Conservation (phyloP, 495 filamentous ascomycete species). For the Hyaloscypha bicolor region DNA sequence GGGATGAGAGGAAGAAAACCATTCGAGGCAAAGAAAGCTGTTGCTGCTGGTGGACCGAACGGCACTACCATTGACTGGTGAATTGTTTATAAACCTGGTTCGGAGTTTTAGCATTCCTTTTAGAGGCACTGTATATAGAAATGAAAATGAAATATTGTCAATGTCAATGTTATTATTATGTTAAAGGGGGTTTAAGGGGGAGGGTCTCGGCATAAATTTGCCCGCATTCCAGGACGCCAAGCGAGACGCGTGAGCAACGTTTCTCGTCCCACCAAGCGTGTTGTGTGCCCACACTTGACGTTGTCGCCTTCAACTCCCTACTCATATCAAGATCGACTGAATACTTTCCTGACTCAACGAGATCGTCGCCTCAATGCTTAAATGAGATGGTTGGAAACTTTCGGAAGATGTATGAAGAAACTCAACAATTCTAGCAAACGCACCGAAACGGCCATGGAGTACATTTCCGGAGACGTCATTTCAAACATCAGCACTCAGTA, state of each 20-base stretch:
- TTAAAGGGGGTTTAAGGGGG: background rate
- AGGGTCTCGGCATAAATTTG: background rate
- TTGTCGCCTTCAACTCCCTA: background rate
- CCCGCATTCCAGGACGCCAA: background rate
- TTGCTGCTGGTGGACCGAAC: slow-evolving; percentile 34
- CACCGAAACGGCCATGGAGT: no score
- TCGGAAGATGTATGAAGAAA: no score
- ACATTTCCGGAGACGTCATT: no score
- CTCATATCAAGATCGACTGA: background rate
- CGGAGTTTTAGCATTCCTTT: background rate
- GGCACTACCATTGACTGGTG: slow-evolving; percentile 22
- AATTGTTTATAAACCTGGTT: background rate
- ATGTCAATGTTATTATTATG: background rate
- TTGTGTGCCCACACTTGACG: background rate
- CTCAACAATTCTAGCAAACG: no score
- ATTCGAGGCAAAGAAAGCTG: slow-evolving; percentile 42
- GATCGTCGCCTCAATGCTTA: background rate
- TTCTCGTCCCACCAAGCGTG: background rate
- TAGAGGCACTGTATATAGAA: background rate
- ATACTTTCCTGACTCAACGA: background rate
- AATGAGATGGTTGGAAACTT: background rate
- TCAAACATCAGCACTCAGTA: no score
- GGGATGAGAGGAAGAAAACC: slow-evolving; percentile 42
- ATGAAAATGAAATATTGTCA: background rate
- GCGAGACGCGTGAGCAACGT: background rate